phyloP scores from a whole-genome alignment of 2,329 filamentous ascomycete species.

The Aspergillus fischeri region DNA sequence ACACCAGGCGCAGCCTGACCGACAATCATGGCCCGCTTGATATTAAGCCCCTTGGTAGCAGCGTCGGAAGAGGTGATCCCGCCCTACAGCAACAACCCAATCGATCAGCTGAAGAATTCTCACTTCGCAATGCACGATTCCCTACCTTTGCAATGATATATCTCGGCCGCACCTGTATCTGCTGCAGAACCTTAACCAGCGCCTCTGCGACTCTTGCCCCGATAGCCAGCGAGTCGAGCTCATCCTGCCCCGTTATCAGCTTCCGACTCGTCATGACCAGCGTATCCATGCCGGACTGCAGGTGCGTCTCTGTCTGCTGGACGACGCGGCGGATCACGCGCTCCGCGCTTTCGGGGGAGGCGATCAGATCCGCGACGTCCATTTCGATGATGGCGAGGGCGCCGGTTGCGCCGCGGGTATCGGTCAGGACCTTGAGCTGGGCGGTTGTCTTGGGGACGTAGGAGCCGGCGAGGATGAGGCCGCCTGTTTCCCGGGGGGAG shows the following conservation, averaged over 20 bases:
- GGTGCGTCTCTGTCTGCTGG: slow-evolving; percentile 35
- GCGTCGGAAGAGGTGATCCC: slow-evolving; percentile 59
- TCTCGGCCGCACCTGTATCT: slow-evolving; percentile 47
- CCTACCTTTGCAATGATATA: slow-evolving; percentile 54
- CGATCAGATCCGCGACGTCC: slow-evolving; percentile 47
- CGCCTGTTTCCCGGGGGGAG: slow-evolving; percentile 38
- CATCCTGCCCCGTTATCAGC: slow-evolving; percentile 49
- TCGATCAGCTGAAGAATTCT: not conserved
- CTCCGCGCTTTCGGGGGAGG: slow-evolving; percentile 26
- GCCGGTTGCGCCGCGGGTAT: slow-evolving; percentile 30
- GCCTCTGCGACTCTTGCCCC: slow-evolving; percentile 50
- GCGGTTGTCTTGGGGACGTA: slow-evolving; percentile 59
- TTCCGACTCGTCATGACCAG: slow-evolving; percentile 58
- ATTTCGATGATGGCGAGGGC: slow-evolving; percentile 47
- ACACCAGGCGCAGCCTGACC: slow-evolving; percentile 57
- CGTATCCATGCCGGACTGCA: slow-evolving; percentile 49
- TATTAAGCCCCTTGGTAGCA: slow-evolving; percentile 53
- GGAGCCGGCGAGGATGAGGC: slow-evolving; percentile 53
- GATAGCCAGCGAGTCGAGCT: slow-evolving; percentile 51
- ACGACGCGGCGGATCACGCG: slow-evolving; percentile 24
- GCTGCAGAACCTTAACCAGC: slow-evolving; percentile 48
- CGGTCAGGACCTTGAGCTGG: slow-evolving; percentile 45
- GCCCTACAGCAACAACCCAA: slow-evolving; percentile 32
- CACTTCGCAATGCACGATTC: slow-evolving; percentile 45
- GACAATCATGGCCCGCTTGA: slow-evolving; percentile 52